phyloP scores from a whole-genome alignment of 306 rosid genomes.

The Psophocarpus tetragonolobus region DNA sequence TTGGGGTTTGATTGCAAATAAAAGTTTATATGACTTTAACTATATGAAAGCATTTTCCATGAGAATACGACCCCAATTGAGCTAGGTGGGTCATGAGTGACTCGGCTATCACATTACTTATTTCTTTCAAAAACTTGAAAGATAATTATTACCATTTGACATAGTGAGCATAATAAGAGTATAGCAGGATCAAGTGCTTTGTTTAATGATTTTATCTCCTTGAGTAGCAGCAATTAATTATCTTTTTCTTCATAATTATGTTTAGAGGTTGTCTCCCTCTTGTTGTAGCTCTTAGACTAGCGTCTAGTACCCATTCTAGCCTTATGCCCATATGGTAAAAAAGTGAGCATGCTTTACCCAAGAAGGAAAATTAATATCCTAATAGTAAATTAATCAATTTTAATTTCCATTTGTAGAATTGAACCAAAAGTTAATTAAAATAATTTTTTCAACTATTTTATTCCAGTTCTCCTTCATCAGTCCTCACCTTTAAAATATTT shows the following conservation, averaged over 20 bases:
- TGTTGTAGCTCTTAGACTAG: not conserved
- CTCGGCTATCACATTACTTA: constrained; percentile 31
- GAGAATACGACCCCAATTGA: constrained; percentile 15
- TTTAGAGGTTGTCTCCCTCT: constrained; percentile 10
- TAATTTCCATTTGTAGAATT: constrained; percentile 11
- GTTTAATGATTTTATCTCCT: constrained; percentile 32
- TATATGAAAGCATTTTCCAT: constrained; percentile 22
- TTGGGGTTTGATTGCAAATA: constrained; percentile 37
- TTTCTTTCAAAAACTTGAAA: constrained; percentile 24
- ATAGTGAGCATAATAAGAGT: not conserved
- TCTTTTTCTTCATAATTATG: constrained; percentile 36
- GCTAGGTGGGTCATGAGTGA: constrained; percentile 32
- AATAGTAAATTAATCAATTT: constrained; percentile 14
- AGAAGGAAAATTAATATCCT: not conserved
- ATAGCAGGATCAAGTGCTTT: constrained; percentile 27
- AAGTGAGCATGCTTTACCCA: constrained; percentile 19
- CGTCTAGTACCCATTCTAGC: constrained; percentile 6
- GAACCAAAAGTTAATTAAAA: not conserved
- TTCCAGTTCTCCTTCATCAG: not conserved
- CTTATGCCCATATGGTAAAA: constrained; percentile 18
- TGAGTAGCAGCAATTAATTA: constrained; percentile 17
- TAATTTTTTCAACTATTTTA: not conserved
- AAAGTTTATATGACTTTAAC: constrained; percentile 27
- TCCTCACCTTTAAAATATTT: not conserved
- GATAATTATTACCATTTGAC: constrained; percentile 30